Conservation (phyloP, 2,329 filamentous ascomycete species). For the Monilinia polystroma region DNA sequence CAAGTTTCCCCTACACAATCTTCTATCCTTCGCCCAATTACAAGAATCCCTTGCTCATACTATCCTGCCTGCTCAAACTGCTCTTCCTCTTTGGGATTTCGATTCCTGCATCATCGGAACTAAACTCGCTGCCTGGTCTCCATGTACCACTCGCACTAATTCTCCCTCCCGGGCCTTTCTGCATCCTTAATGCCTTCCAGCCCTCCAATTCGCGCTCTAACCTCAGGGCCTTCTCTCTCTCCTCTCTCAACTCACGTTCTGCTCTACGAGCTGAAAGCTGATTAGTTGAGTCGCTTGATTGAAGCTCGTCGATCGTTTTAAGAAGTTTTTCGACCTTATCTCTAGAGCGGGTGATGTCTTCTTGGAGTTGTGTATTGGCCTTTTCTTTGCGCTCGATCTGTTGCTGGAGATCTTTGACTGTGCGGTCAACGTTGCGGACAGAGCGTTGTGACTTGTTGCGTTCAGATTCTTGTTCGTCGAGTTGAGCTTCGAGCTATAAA, state of each 20-base stretch:
- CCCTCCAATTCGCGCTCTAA: constrained; percentile 87
- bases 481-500: constrained; percentile 76
- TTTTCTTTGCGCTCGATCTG: constrained; percentile 95
- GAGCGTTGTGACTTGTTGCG: constrained; percentile 80
- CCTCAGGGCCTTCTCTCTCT: constrained; percentile 74
- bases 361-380: constrained; percentile 73
- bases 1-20: background rate
- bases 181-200: constrained; percentile 70
- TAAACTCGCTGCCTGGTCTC: constrained; percentile 37
- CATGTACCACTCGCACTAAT: constrained; percentile 30
- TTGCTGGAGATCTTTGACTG: constrained; percentile 85
- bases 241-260: constrained; percentile 86
- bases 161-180: constrained; percentile 47
- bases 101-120: constrained; percentile 43
- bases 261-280: constrained; percentile 81
- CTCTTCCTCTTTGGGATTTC: constrained; percentile 65
- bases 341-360: constrained; percentile 80
- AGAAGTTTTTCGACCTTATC: constrained; percentile 91
- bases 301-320: constrained; percentile 88
- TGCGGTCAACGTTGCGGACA: constrained; percentile 88
- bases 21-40: constrained; percentile 39
- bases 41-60: constrained; percentile 77
- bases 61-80: constrained; percentile 61
- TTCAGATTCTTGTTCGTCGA: constrained; percentile 78
- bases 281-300: constrained; percentile 77